phyloP scores from a whole-genome alignment of 73 alveolate species.

The Paramecium sexaurelia region DNA sequence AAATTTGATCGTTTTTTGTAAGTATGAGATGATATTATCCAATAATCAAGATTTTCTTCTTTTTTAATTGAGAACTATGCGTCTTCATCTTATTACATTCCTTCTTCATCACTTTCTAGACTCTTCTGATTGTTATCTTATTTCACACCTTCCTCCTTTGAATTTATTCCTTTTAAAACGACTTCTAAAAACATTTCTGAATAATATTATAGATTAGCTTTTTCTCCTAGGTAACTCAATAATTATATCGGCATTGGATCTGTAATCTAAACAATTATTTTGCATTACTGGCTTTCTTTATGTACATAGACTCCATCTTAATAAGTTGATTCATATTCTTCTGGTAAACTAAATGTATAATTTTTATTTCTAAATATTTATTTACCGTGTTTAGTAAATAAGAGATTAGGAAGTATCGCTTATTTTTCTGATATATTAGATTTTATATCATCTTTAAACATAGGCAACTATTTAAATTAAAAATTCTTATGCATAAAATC shows the following conservation, averaged over 20 bases:
- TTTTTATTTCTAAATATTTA: background rate
- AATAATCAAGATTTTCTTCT: constrained; percentile 13
- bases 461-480: constrained; percentile 9
- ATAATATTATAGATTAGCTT: constrained; percentile 6
- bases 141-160: background rate
- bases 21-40: constrained; percentile 16
- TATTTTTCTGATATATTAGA: background rate
- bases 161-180: background rate
- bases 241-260: background rate
- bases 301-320: constrained; percentile 56
- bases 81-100: background rate
- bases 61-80: background rate
- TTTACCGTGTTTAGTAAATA: background rate
- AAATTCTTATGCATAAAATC: constrained; percentile 51
- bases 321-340: background rate
- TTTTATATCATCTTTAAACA: constrained; percentile 16
- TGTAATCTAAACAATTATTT: constrained; percentile 6
- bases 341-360: constrained; percentile 1
- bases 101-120: background rate
- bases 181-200: constrained; percentile 29
- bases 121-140: background rate
- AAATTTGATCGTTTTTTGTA: constrained; percentile 42
- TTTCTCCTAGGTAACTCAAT: constrained; percentile 26
- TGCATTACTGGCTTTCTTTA: background rate
- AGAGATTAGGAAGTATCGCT: background rate